These are phyloP conservation scores for Diplocarpon mali DNA, from an alignment of 2,329 filamentous ascomycete species.

Conservation along the genomic window DNA sequence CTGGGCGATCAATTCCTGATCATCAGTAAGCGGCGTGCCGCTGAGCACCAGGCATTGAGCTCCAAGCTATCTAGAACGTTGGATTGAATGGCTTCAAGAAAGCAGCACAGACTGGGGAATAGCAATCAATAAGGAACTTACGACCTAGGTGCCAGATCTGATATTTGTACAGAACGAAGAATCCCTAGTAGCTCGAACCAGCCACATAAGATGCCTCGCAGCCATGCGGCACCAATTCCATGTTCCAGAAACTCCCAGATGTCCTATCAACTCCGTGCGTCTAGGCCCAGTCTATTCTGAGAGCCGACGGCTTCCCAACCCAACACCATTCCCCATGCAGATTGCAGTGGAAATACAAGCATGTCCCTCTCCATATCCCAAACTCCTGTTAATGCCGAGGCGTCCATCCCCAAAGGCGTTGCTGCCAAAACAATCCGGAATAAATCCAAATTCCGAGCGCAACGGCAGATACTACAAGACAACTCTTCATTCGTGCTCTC, in stretches of 20 bases:
- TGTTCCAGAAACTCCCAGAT: neutral
- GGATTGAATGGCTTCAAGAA: too few species aligned
- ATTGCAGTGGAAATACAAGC: neutral
- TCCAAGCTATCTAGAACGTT: too few species aligned
- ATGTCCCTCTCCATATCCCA: conserved; percentile 1
- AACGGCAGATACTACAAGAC: conserved; percentile 9
- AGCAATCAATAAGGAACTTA: neutral
- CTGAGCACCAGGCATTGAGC: too few species aligned
- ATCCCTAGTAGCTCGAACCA: neutral
- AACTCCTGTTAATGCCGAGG: neutral
- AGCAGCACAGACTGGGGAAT: neutral
- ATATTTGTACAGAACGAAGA: neutral
- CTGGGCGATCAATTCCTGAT: too few species aligned
- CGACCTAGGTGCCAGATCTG: neutral
- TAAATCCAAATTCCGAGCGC: conserved; percentile 13
- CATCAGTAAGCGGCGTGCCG: too few species aligned
- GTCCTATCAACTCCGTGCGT: neutral
- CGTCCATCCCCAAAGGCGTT: neutral
- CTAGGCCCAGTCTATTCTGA: neutral
- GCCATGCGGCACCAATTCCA: neutral
- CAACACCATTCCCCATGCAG: neutral
- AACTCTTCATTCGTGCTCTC: conserved; percentile 2
- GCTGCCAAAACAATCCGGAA: conserved; percentile 7
- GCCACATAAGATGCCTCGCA: neutral
- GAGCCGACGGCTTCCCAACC: conserved; percentile 15